A percentile compares a stretch with the other conserved stretches of the same genome.
phyloP scores from a whole-genome alignment of 2,329 filamentous ascomycete genomes.

The Fusarium bulbicola region DNA sequence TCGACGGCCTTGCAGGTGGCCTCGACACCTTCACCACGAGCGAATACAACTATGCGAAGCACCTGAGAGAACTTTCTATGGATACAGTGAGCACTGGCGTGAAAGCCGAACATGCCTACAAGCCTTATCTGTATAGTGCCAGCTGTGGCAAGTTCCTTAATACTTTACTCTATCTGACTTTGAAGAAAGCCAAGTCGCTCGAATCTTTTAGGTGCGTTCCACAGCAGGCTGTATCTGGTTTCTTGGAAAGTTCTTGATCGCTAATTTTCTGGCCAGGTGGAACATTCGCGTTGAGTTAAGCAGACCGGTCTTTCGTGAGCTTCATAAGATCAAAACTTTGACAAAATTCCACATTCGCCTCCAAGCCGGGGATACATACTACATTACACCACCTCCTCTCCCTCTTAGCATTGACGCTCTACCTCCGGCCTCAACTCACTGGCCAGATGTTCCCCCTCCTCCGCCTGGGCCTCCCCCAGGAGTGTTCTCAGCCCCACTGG shows the following conservation, averaged over 20 bases:
- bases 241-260: neutral
- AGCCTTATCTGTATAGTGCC: constrained; percentile 61
- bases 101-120: constrained; percentile 63
- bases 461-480: constrained; percentile 32
- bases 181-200: constrained; percentile 63
- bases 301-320: constrained; percentile 63
- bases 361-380: constrained; percentile 65
- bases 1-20: constrained; percentile 65
- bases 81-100: constrained; percentile 63
- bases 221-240: neutral
- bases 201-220: constrained; percentile 64
- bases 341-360: constrained; percentile 66
- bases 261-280: constrained; percentile 56
- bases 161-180: constrained; percentile 64
- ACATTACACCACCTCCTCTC: constrained; percentile 59
- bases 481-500: constrained; percentile 28
- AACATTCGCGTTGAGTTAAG: constrained; percentile 71
- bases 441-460: constrained; percentile 40
- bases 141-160: constrained; percentile 73
- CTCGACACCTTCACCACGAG: constrained; percentile 71
- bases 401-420: constrained; percentile 45
- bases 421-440: constrained; percentile 45
- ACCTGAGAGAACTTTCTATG: constrained; percentile 64
- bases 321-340: constrained; percentile 64
- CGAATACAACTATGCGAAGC: constrained; percentile 69